Conservation (phyloP, 2,329 filamentous ascomycete genomes). For the Monascus ruber region DNA sequence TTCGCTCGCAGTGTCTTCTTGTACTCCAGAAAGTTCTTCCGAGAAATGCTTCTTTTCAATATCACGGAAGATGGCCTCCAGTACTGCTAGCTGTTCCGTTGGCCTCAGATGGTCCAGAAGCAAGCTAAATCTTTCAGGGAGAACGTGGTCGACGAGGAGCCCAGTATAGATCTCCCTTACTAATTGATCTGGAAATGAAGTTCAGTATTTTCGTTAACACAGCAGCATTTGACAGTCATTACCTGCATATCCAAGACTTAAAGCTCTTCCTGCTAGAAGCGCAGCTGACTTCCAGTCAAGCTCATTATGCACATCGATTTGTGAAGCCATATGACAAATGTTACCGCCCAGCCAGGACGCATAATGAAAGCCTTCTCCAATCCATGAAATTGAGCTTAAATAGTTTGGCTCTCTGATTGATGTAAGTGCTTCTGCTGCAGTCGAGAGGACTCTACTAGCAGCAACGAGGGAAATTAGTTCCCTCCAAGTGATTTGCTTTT, state of each 20-base stretch:
- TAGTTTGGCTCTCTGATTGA: slow-evolving; percentile 21
- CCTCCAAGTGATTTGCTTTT: slow-evolving; percentile 49
- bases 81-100: slow-evolving; percentile 37
- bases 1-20: slow-evolving; percentile 7
- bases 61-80: slow-evolving; percentile 36
- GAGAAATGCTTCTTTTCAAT: slow-evolving; percentile 30
- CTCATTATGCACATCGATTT: slow-evolving; percentile 28
- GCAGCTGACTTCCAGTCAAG: slow-evolving; percentile 24
- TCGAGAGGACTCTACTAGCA: slow-evolving; percentile 48
- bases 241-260: slow-evolving; percentile 66
- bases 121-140: slow-evolving; percentile 19
- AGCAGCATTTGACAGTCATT: slow-evolving; percentile 8
- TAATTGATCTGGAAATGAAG: slow-evolving; percentile 23
- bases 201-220: slow-evolving; percentile 6
- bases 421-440: slow-evolving; percentile 43
- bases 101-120: slow-evolving; percentile 34
- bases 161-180: slow-evolving; percentile 28
- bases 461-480: slow-evolving; percentile 49
- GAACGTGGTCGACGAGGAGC: slow-evolving; percentile 20
- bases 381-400: slow-evolving; percentile 40
- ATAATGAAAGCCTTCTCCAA: slow-evolving; percentile 54
- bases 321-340: slow-evolving; percentile 37
- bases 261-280: slow-evolving; percentile 44
- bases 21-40: slow-evolving; percentile 7
- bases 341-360: slow-evolving; percentile 60